Evolutionary conservation across 192 early-diverging fungal species (phyloP), one percentile per base, ranked within the genome.

Genomic region (Umbelopsis sp.): DNA sequence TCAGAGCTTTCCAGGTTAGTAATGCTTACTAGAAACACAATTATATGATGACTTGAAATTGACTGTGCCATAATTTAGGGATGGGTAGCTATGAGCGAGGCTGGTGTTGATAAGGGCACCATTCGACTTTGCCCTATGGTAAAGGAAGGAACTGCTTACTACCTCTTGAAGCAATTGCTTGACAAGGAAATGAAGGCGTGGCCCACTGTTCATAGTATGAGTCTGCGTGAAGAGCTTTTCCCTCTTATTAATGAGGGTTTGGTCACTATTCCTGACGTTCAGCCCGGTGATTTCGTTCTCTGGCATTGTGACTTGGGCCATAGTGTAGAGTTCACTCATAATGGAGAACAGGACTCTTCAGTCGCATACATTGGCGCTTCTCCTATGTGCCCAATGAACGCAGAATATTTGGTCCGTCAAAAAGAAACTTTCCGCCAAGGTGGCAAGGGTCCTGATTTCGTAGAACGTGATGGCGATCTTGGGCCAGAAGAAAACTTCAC

Each of bases 201-300:
- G 49, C 49, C 69, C 12, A 53, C 50, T 21, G 49, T 58, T 20
- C 69, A 71, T 21, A 53, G 45, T 27, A 35, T 71, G 51, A 55
- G 51, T 23, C n/a, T 45, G 50, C 9, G 55, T 4, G 25, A 61
- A 0, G 55, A 61, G 16, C 30, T 61, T 13, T 61, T 61, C 55
- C 55, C 55, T 0, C 55, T 61, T 25, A 61, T 61, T 30, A 61
- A 61, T 30, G 55, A 61, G 18, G 55, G 27, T 15, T 35, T 61
- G 25, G 55, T 61, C 55, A 61, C 55, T 25, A 61, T 61, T 61
- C 55, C 55, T 61, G 55, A 61, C 55, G 55, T 61, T 61, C 55
- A 61, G 30, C 55, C 55, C 12, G 55, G 55, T 35, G 55, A 61
- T 18, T 61, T 27, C 33, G 55, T 61, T 22, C 55, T 61, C 55